phyloP scores from a whole-genome alignment of 805 yeast species.

The Starmerella bacillaris region DNA sequence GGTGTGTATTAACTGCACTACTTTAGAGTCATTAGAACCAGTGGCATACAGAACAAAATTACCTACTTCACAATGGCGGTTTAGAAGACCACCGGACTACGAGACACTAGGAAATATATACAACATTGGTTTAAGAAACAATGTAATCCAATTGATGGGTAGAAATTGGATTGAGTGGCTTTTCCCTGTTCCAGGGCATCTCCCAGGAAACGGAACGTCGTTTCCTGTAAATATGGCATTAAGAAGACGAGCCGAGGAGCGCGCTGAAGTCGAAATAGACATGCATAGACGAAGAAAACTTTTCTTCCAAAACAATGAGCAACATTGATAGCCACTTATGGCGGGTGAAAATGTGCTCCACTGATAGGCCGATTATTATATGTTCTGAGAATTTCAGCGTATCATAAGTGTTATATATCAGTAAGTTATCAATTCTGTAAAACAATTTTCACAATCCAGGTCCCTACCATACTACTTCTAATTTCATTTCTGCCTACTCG shows the following conservation, averaged over 20 bases:
- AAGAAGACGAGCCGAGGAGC: conserved; percentile 18
- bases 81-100: conserved; percentile 29
- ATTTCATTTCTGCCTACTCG: no score
- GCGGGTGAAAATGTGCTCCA: no score
- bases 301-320: neutral
- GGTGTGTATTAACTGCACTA: conserved; percentile 49
- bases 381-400: no score
- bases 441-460: no score
- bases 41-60: conserved; percentile 22
- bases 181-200: conserved; percentile 33
- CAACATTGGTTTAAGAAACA: conserved; percentile 46
- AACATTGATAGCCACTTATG: no score
- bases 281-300: conserved; percentile 3
- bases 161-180: conserved; percentile 45
- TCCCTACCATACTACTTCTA: no score
- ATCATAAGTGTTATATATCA: no score
- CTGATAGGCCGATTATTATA: no score
- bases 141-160: conserved; percentile 68
- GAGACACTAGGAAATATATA: conserved; percentile 45
- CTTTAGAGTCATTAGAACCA: conserved; percentile 47
- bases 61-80: conserved; percentile 23
- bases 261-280: conserved; percentile 22
- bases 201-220: conserved; percentile 24
- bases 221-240: conserved; percentile 22
- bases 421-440: no score